Percentiles rank a stretch among this genome's conserved stretches.
Conservation (phyloP, 2,329 filamentous ascomycete species). For the Fusarium longipes region DNA sequence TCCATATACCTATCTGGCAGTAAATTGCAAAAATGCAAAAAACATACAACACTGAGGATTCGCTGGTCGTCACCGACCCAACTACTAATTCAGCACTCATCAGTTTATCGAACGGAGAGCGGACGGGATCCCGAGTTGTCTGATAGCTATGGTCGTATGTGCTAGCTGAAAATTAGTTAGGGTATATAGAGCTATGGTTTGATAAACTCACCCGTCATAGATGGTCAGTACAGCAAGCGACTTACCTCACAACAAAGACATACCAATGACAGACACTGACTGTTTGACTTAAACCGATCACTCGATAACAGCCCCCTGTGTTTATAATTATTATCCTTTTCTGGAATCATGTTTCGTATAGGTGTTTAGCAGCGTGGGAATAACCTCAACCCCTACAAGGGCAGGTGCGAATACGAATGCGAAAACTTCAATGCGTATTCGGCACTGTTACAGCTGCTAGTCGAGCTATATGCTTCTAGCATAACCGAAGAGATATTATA, state of each 20-base stretch:
- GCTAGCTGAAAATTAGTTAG: background rate
- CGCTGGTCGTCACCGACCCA: slow-evolving; percentile 33
- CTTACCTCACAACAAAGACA: background rate
- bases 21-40: background rate
- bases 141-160: slow-evolving; percentile 36
- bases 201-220: too few relatives aligned
- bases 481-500: background rate
- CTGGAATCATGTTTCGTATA: background rate
- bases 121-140: slow-evolving; percentile 35
- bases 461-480: background rate
- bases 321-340: background rate
- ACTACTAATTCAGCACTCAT: slow-evolving; percentile 34
- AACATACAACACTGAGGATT: slow-evolving; percentile 37
- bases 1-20: fast-evolving
- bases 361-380: background rate
- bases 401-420: slow-evolving; percentile 32
- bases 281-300: too few relatives aligned
- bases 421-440: slow-evolving; percentile 15
- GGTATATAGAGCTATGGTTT: background rate
- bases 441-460: background rate
- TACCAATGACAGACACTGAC: background rate
- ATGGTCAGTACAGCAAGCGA: background rate
- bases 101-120: slow-evolving; percentile 35
- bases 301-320: fast-evolving
- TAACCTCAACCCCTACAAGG: background rate